Conservation (phyloP, 805 yeast genomes). For the Pichia nanzhaoensis region DNA sequence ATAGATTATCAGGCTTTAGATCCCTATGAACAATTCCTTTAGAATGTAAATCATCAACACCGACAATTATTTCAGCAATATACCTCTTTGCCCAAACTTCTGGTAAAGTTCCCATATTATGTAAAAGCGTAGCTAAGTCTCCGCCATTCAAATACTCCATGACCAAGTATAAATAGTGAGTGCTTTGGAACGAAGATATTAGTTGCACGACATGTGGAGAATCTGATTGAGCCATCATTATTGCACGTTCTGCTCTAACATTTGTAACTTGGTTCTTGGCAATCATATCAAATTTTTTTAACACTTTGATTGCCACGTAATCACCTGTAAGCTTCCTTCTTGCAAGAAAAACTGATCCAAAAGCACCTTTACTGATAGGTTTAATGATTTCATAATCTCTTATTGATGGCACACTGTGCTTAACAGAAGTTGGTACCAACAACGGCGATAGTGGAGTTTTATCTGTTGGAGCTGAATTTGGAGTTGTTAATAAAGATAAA, state of each 20-base stretch:
- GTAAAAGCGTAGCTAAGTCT: constrained; percentile 81
- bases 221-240: constrained; percentile 95
- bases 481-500: neutral
- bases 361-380: constrained; percentile 95
- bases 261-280: constrained; percentile 95
- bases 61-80: constrained; percentile 83
- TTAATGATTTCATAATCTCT: constrained; percentile 84
- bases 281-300: constrained; percentile 91
- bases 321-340: constrained; percentile 84
- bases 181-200: constrained; percentile 81
- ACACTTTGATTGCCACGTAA: constrained; percentile 87
- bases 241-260: constrained; percentile 91
- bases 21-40: constrained; percentile 93
- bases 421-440: constrained; percentile 55
- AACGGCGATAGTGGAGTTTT: constrained; percentile 79
- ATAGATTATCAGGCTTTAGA: constrained; percentile 86
- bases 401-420: constrained; percentile 60
- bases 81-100: constrained; percentile 83
- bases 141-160: constrained; percentile 98
- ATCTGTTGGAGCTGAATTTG: constrained; percentile 12
- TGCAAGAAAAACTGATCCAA: constrained; percentile 90
- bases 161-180: constrained; percentile 79
- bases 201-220: constrained; percentile 90
- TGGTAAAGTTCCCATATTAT: constrained; percentile 75
- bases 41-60: constrained; percentile 82